Base-by-base conservation (phyloP, 73 alveolate genomes). In the Paramecium tetraurelia region DNA sequence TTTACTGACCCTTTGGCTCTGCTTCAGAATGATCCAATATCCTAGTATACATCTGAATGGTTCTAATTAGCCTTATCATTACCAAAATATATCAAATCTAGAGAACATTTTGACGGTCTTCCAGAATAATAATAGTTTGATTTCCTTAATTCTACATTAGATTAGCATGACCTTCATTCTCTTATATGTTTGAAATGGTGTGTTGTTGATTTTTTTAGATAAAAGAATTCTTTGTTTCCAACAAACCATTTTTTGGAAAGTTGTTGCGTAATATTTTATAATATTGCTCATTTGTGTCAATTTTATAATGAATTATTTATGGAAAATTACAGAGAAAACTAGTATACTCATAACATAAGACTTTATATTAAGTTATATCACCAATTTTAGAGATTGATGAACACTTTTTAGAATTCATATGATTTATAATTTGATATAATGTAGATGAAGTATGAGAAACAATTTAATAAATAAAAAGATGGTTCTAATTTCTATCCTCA, bases 121-220 rank as follows among this genome's bases (percentile, higher is more conserved):
- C 46, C 41, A 63, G 84, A 63, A 27, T 33, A 63, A 63, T 10
- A 31, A 33, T 63, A 63, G 12, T 63, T 63, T 63, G n/a, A 63
- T 63, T 63, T 31, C 20, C 46, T 33, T 31, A 63, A 63, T 31
- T 31, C 24, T 31, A 10, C 44, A 63, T 27, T 63, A 63, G 41
- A 31, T 1, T 20, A 2, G 3, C 31, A 53, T 4, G 84, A 63
- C 14, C 27, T 63, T 31, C 29, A 63, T 63, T 63, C 84, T 33
- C 84, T 63, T 33, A 63, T 63, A 31, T 63, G 84, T 24, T 63
- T 63, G 50, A 63, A 33, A 27, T 63, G 84, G 84, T 63, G 84
- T 63, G 84, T 63, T 0, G 46, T 63, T 12, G 84, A 63, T 27
- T 63, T 31, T 63, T 63, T 63, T 63, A 63, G 48, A 63, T 3